These are phyloP conservation scores for Aspergillus carlsbadensis DNA, from an alignment of 495 filamentous ascomycete genomes.

Conservation along the genomic window DNA sequence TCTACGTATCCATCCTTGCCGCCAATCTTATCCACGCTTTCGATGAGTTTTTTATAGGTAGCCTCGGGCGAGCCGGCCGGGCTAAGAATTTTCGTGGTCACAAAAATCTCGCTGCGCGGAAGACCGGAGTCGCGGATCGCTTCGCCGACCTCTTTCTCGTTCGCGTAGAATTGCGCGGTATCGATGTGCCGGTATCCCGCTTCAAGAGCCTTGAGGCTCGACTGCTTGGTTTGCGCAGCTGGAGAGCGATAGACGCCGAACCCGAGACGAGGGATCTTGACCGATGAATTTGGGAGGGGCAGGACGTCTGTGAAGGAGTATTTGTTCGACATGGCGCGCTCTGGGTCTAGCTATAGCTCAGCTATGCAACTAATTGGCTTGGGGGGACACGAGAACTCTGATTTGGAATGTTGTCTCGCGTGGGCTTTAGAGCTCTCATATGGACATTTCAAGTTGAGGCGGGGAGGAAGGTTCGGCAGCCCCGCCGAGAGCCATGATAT, in stretches of 20 bases:
- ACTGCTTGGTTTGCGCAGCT: constrained; percentile 48
- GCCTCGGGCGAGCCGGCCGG: constrained; percentile 55
- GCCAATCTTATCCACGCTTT: constrained; percentile 60
- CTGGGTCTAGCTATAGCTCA: neutral
- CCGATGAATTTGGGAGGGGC: constrained; percentile 52
- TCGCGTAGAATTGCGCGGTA: constrained; percentile 68
- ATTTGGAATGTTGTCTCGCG: constrained; percentile 1
- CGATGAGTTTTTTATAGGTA: constrained; percentile 57
- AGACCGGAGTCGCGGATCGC: constrained; percentile 56
- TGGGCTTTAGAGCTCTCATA: constrained; percentile 4
- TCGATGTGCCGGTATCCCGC: constrained; percentile 72
- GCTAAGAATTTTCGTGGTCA: constrained; percentile 66
- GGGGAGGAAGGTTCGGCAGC: constrained; percentile 15
- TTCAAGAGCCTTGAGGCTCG: constrained; percentile 59
- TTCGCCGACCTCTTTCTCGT: constrained; percentile 65
- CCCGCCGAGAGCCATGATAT: constrained; percentile 25
- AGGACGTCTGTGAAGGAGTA: constrained; percentile 51
- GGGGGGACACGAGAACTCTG: neutral
- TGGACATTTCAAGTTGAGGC: constrained; percentile 6
- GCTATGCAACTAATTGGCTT: neutral
- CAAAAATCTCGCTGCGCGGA: constrained; percentile 57
- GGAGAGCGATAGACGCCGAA: constrained; percentile 70
- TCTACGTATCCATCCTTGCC: constrained; percentile 66
- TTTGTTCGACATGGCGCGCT: constrained; percentile 34
- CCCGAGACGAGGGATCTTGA: constrained; percentile 65